Conservation (phyloP, 495 filamentous ascomycete genomes). For the Hypoxylon fragiforme region DNA sequence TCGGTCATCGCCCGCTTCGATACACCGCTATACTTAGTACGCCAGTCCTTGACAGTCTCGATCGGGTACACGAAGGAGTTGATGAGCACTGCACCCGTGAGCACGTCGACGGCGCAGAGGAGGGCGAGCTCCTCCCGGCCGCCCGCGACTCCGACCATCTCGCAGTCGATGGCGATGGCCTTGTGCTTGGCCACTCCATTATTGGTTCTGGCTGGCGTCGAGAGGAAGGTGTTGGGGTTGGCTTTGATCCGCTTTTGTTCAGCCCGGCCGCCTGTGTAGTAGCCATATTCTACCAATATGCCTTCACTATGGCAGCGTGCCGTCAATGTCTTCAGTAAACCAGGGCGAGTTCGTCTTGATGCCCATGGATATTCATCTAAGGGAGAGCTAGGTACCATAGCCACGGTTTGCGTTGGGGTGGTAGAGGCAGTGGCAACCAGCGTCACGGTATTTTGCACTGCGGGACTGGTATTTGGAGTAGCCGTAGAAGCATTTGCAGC, state of each 20-base stretch:
- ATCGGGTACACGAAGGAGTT: conserved; percentile 48
- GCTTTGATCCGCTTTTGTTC: background rate
- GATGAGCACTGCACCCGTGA: conserved; percentile 47
- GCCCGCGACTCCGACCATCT: conserved; percentile 45
- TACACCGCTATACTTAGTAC: conserved; percentile 47
- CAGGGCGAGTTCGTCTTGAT: background rate
- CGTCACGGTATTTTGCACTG: no score
- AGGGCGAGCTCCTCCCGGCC: conserved; percentile 47
- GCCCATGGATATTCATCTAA: conserved; percentile 17
- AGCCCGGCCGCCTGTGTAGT: conserved; percentile 2
- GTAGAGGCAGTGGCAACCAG: no score
- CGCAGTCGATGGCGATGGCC: conserved; percentile 54
- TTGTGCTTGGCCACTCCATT: background rate
- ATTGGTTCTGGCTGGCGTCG: background rate
- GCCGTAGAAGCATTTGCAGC: no score
- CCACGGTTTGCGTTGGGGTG: background rate
- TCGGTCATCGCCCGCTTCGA: conserved; percentile 6
- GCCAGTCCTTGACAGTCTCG: conserved; percentile 43
- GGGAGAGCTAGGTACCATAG: background rate
- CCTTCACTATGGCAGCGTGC: conserved; percentile 3
- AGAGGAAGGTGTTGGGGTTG: background rate
- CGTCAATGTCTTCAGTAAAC: background rate
- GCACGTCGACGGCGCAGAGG: conserved; percentile 49
- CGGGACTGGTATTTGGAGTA: no score
- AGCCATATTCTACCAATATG: background rate